Base-by-base conservation (phyloP, 106 monocot species). In the Dendrobium officinale region DNA sequence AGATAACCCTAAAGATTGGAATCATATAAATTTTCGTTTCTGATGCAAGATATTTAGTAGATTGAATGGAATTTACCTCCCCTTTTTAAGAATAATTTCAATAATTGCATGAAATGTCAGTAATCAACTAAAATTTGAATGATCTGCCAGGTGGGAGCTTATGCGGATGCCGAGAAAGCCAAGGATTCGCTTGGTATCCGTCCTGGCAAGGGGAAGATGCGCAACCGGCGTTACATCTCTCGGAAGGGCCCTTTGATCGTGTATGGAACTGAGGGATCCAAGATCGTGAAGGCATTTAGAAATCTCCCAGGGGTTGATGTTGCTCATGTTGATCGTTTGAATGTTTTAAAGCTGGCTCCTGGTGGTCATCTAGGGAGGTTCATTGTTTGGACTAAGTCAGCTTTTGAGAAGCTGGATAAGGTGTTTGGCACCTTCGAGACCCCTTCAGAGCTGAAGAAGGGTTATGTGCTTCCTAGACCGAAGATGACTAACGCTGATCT, bases 251-350 rank as follows among this genome's bases (percentile, higher is more conserved):
- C 94, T 1, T 87, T 94, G 48, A 85, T 94, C 29, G 91, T 94
- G 15, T 94, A 88, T 26, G 94, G 91, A 6, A 94, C 91, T 16
- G 91, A 91, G 85, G 91, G 94, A 0, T 85, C 94, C 0, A 94
- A 94, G 83, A 84, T 94, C 45, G 86, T 91, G 0, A 88, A 88
- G 85, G 95, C 95, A 2, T 95, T 95, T 85, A 87, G 95, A 42
- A 95, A 95, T 76, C 83, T 95, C 27, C 92, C 95, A 3, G 95
- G 95, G 6, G 93, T 96, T 18, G 95, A 96, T 20, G 78, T 93
- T 7, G 86, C 84, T 5, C 89, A 96, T 31, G 96, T 93, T 2
- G 93, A 93, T 47, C 87, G 96, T 22, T 89, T 96, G 17, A 93
- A 95, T 78, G 77, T 95, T 8, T 83, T 92, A 19, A 90, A 95